phyloP scores from a whole-genome alignment of 2,329 filamentous ascomycete genomes.

The Aureobasidium sp. region DNA sequence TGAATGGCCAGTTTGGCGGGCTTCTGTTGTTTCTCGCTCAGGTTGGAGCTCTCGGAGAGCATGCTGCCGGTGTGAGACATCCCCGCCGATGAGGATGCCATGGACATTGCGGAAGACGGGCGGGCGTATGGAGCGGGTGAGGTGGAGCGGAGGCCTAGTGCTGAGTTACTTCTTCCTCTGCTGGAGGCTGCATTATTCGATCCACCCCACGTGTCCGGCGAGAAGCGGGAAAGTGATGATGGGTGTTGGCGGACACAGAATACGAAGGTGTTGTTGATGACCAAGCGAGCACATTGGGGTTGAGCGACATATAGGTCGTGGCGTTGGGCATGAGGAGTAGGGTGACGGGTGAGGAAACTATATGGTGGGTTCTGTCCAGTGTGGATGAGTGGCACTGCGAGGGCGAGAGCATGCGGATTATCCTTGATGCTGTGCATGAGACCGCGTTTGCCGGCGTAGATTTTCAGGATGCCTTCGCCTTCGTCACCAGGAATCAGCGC shows the following conservation, averaged over 20 bases:
- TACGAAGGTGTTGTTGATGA: conserved; percentile 95
- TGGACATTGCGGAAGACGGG: conserved; percentile 53
- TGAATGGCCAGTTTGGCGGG: conserved; percentile 95
- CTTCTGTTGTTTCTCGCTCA: conserved; percentile 54
- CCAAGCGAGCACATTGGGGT: conserved; percentile 81
- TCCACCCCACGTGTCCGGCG: conserved; percentile 33
- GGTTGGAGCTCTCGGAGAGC: conserved; percentile 49
- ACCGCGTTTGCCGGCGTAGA: conserved; percentile 90
- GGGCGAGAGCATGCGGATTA: conserved; percentile 84
- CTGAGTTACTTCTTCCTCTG: conserved; percentile 20
- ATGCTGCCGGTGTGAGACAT: conserved; percentile 47
- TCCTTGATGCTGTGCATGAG: conserved; percentile 97
- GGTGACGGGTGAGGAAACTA: conserved; percentile 86
- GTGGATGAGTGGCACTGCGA: conserved; percentile 84
- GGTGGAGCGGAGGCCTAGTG: conserved; percentile 35
- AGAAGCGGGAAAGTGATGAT: conserved; percentile 46
- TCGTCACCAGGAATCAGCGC: conserved; percentile 87
- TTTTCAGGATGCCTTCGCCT: conserved; percentile 75
- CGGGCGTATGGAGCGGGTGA: conserved; percentile 48
- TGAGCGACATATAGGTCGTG: conserved; percentile 97
- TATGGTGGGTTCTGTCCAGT: conserved; percentile 89
- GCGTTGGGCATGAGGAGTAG: conserved; percentile 92
- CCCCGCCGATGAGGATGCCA: conserved; percentile 44
- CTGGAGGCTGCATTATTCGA: conserved; percentile 19
- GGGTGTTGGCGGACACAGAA: conserved; percentile 94